Evolutionary conservation across 108 stramenopile genomes (phyloP).

Genomic region (Discostella stelligeroides): DNA sequence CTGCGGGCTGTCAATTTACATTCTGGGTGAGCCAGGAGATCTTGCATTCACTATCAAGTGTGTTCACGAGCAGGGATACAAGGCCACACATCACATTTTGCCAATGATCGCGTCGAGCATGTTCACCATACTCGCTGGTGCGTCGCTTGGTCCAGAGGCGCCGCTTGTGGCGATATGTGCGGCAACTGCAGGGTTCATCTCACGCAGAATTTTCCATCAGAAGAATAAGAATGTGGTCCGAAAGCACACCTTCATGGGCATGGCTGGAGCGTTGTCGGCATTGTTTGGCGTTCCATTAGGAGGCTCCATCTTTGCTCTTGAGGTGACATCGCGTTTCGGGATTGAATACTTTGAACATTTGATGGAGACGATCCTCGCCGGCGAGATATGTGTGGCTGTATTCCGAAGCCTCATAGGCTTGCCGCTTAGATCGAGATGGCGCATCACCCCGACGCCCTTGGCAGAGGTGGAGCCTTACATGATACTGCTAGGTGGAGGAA

Average conservation of each 20-base stretch:
- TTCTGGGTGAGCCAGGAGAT: conserved; percentile 74
- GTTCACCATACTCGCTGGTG: conserved; percentile 67
- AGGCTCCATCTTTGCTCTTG: conserved; percentile 63
- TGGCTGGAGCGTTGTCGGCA: conserved; percentile 67
- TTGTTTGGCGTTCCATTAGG: conserved; percentile 72
- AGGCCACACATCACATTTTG: conserved; percentile 61
- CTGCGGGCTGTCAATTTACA: conserved; percentile 61
- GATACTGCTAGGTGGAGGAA: conserved; percentile 42
- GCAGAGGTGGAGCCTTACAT: conserved; percentile 34
- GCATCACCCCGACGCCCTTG: conserved; percentile 8
- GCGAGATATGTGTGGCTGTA: conserved; percentile 59
- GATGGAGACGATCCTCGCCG: conserved; percentile 62
- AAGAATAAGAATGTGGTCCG: conserved; percentile 51
- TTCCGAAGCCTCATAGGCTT: conserved; percentile 57
- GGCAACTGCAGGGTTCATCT: conserved; percentile 62
- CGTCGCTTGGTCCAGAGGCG: conserved; percentile 51
- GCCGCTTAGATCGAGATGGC: conserved; percentile 62
- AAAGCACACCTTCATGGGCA: conserved; percentile 77
- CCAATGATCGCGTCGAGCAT: conserved; percentile 68
- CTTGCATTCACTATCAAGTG: conserved; percentile 66
- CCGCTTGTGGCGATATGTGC: conserved; percentile 59
- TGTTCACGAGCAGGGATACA: conserved; percentile 65
- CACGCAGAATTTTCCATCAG: conserved; percentile 54
- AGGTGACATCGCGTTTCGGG: conserved; percentile 67
- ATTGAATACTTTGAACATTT: conserved; percentile 75